Evolutionary conservation across 1,284 basidiomycete species (phyloP).

Genomic region (Cutaneotrichosporon sp.): DNA sequence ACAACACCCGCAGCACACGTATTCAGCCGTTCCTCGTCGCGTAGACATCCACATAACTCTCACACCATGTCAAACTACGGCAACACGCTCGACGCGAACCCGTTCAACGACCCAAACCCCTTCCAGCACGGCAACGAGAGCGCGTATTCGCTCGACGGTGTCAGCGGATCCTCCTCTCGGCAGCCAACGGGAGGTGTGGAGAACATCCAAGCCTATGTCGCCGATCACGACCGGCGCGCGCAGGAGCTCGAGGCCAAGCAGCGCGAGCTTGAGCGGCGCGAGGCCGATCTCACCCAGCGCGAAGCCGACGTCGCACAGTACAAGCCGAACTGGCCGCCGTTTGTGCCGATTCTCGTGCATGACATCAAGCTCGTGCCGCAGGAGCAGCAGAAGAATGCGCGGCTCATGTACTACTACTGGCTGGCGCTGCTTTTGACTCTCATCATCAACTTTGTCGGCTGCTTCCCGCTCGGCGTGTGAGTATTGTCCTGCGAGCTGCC

Average conservation of each 20-base stretch:
- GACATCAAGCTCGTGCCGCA: slow-evolving; percentile 87
- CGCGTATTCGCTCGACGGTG: slow-evolving; percentile 41
- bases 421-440: slow-evolving; percentile 75
- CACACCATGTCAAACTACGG: slow-evolving; percentile 6
- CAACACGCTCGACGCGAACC: slow-evolving; percentile 34
- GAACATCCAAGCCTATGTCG: slow-evolving; percentile 27
- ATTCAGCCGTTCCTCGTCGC: neutral
- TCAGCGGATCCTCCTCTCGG: slow-evolving; percentile 15
- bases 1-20: neutral
- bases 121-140: slow-evolving; percentile 45
- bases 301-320: slow-evolving; percentile 37
- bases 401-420: slow-evolving; percentile 83
- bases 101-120: slow-evolving; percentile 43
- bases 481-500: neutral
- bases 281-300: slow-evolving; percentile 34
- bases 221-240: slow-evolving; percentile 27
- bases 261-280: slow-evolving; percentile 40
- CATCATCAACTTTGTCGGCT: slow-evolving; percentile 85
- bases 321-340: slow-evolving; percentile 52
- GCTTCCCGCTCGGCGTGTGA: slow-evolving; percentile 69
- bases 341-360: slow-evolving; percentile 92
- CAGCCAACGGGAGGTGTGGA: slow-evolving; percentile 22
- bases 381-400: slow-evolving; percentile 72
- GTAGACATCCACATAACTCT: neutral
- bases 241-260: slow-evolving; percentile 39